Evolutionary conservation across 805 yeast genomes (phyloP).

Genomic region (Lachancea fermentati): DNA sequence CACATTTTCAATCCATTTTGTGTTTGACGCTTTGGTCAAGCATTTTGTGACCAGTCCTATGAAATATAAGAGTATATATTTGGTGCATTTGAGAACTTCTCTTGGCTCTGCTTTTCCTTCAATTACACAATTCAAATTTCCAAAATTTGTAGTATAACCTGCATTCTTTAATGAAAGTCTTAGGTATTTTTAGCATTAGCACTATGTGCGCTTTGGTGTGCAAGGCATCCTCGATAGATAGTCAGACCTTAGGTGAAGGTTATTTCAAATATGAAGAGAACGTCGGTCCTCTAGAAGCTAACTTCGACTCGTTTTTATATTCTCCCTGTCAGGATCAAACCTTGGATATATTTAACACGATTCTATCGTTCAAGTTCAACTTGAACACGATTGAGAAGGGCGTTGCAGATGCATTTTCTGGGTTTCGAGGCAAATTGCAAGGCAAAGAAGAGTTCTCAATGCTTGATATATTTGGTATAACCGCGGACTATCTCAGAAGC

Average conservation of each 20-base stretch:
- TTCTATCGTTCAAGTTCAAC: slow-evolving; percentile 4
- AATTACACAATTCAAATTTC: too few relatives aligned
- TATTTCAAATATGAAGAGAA: neutral
- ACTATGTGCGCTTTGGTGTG: neutral
- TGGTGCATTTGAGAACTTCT: too few relatives aligned
- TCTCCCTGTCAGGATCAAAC: slow-evolving; percentile 6
- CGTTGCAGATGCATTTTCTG: slow-evolving; percentile 1
- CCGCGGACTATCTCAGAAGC: slow-evolving; percentile 2
- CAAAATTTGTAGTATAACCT: too few relatives aligned
- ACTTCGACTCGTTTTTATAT: neutral
- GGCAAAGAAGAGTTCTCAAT: slow-evolving; percentile 6
- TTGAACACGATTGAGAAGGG: slow-evolving; percentile 2
- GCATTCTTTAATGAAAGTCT: neutral
- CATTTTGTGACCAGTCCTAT: too few relatives aligned
- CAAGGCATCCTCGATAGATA: neutral
- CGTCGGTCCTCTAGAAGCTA: neutral
- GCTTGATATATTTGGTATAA: slow-evolving; percentile 4
- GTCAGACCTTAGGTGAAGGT: neutral
- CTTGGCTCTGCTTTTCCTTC: too few relatives aligned
- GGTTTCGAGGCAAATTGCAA: slow-evolving; percentile 1
- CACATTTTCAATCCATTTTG: too few relatives aligned
- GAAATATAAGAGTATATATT: too few relatives aligned
- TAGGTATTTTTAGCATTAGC: neutral
- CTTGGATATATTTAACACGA: slow-evolving; percentile 1
- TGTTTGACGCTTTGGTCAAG: too few relatives aligned